phyloP scores from a whole-genome alignment of 495 filamentous ascomycete species.

The Penicillium antarcticum region DNA sequence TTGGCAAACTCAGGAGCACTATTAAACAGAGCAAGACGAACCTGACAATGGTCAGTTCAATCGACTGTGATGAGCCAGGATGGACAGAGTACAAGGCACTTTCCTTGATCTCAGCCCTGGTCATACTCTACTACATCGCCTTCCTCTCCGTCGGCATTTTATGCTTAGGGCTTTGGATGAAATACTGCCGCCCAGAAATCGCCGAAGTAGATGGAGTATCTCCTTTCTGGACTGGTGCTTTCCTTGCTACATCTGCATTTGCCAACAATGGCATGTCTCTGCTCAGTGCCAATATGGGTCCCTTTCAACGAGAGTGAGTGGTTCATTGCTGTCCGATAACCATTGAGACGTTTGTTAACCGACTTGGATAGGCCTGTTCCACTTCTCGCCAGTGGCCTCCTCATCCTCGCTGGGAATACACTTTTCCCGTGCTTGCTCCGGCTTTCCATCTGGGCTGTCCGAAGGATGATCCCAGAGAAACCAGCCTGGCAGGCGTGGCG shows the following conservation, averaged over 20 bases:
- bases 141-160: constrained; percentile 71
- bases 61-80: constrained; percentile 62
- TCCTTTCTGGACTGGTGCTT: constrained; percentile 50
- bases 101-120: constrained; percentile 60
- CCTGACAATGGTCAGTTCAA: constrained; percentile 31
- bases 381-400: constrained; percentile 65
- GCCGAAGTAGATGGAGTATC: constrained; percentile 62
- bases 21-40: constrained; percentile 20
- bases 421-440: constrained; percentile 71
- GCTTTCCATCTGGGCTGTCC: constrained; percentile 62
- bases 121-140: constrained; percentile 67
- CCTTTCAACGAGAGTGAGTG: constrained; percentile 33
- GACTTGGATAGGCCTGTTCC: constrained; percentile 46
- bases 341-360: neutral
- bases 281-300: constrained; percentile 71
- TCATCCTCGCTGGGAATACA: constrained; percentile 84
- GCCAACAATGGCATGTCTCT: constrained; percentile 86
- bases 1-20: constrained; percentile 11
- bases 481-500: constrained; percentile 43
- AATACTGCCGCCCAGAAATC: constrained; percentile 51
- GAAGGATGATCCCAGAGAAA: constrained; percentile 41
- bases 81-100: constrained; percentile 75
- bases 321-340: neutral
- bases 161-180: constrained; percentile 67
- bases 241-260: constrained; percentile 62